A percentile compares a stretch with the other conserved stretches of the same genome.
phyloP scores from a whole-genome alignment of 2,329 filamentous ascomycete species.

The Fusarium goolgardi region DNA sequence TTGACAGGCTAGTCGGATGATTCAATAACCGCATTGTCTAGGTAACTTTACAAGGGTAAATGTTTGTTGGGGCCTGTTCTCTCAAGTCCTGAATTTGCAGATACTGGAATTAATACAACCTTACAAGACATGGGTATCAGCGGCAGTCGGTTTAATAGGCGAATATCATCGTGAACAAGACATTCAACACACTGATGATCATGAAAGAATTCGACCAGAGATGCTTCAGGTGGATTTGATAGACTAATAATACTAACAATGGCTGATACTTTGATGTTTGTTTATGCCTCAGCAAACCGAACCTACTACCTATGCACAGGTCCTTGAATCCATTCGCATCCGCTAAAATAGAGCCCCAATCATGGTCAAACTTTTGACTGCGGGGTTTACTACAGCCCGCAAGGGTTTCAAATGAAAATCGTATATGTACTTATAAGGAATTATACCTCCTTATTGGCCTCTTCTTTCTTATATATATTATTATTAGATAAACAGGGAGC shows the following conservation, averaged over 20 bases:
- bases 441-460: no score
- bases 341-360: conserved; percentile 16
- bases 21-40: conserved; percentile 15
- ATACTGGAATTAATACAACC: conserved; percentile 12
- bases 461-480: no score
- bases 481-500: no score
- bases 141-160: conserved; percentile 9
- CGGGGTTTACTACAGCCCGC: conserved; percentile 45
- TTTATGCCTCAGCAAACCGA: conserved; percentile 37
- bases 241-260: conserved; percentile 22
- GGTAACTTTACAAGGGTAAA: conserved; percentile 18
- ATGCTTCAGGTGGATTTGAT: conserved; percentile 26
- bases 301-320: not conserved
- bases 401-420: no score
- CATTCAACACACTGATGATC: conserved; percentile 26
- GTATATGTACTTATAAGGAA: no score
- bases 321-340: conserved; percentile 6
- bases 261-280: conserved; percentile 17
- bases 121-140: conserved; percentile 14
- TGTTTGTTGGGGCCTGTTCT: conserved; percentile 8
- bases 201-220: conserved; percentile 22
- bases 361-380: conserved; percentile 40
- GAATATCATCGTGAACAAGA: not conserved
- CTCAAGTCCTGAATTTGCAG: not conserved
- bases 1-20: conserved; percentile 13